Conservation (phyloP, 768 basidiomycete genomes). For the Kwoniella europaea region DNA sequence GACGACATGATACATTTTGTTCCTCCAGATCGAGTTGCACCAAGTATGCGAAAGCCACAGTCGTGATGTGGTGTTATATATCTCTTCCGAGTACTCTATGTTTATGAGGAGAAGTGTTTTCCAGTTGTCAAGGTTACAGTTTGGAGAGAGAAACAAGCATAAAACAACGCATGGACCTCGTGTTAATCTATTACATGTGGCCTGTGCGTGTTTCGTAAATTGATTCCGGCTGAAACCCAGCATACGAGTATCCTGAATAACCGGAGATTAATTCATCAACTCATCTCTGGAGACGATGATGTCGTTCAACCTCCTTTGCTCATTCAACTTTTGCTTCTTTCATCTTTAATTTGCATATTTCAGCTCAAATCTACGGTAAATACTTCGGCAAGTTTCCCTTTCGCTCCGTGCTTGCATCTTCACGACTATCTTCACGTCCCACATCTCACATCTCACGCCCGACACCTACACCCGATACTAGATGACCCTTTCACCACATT, state of each 20-base stretch:
- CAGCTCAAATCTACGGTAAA: neutral
- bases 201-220: conserved; percentile 1
- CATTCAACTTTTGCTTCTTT: neutral
- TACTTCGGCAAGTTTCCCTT: neutral
- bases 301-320: neutral
- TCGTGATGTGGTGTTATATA: neutral
- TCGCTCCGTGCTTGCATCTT: neutral
- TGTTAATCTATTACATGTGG: neutral
- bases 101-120: neutral
- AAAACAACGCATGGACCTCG: neutral
- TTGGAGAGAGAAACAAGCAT: neutral
- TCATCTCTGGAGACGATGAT: neutral
- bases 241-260: neutral
- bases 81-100: neutral
- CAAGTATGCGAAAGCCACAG: no score
- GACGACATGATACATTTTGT: no score
- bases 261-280: neutral
- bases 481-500: no score
- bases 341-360: neutral
- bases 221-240: neutral
- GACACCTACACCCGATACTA: neutral
- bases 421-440: no score
- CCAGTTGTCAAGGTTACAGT: neutral
- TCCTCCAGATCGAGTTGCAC: no score
- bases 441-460: neutral